Percentiles rank a stretch among this genome's conserved stretches.
Conservation (phyloP, 2,329 filamentous ascomycete genomes). For the Sarocladium strictum region DNA sequence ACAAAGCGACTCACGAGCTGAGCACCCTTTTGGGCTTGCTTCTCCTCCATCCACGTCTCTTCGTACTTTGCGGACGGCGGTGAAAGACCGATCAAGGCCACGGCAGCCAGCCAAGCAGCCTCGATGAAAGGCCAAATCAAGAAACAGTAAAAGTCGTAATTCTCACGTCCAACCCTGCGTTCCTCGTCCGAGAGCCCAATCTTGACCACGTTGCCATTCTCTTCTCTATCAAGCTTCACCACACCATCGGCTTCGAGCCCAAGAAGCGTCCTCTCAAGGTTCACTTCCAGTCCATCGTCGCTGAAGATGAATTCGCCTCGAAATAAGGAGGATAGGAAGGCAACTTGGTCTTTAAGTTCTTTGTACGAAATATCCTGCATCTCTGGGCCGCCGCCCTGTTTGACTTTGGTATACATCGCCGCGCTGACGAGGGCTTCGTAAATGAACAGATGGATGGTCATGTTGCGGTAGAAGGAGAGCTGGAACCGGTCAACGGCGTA, state of each 20-base stretch:
- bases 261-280: constrained; percentile 72
- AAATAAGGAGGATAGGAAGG: constrained; percentile 90
- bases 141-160: constrained; percentile 98
- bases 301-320: constrained; percentile 96
- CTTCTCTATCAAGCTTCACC: constrained; percentile 58
- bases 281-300: constrained; percentile 72
- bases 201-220: constrained; percentile 50
- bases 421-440: constrained; percentile 85
- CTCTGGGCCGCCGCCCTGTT: constrained; percentile 78
- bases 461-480: constrained; percentile 96
- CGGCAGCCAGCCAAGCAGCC: constrained; percentile 83
- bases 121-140: constrained; percentile 98
- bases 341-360: constrained; percentile 70
- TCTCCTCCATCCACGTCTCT: constrained; percentile 73
- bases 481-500: constrained; percentile 96
- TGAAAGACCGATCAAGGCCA: constrained; percentile 80
- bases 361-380: constrained; percentile 73
- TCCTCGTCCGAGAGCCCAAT: constrained; percentile 74
- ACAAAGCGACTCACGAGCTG: constrained; percentile 56
- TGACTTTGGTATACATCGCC: constrained; percentile 85
- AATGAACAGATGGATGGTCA: constrained; percentile 98
- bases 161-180: constrained; percentile 74
- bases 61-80: constrained; percentile 56
- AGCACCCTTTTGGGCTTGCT: constrained; percentile 73
- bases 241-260: constrained; percentile 75